phyloP scores from a whole-genome alignment of 768 basidiomycete species.

The Phaeotremella skinneri region DNA sequence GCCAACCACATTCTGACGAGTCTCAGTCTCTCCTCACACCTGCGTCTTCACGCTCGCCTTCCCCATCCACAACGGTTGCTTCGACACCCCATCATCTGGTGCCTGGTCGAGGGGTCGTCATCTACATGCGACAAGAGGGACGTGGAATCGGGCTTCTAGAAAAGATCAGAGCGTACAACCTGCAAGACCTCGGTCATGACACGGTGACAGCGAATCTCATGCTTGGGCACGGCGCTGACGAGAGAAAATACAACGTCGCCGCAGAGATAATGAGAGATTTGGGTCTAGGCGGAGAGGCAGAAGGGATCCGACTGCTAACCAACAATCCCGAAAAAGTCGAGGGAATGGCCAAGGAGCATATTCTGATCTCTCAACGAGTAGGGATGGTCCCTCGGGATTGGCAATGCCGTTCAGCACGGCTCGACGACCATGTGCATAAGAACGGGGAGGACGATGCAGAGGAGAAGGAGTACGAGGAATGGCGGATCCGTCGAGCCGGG shows the following conservation, averaged over 20 bases:
- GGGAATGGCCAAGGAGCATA: slow-evolving; percentile 78
- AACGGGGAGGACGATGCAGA: slow-evolving; percentile 22
- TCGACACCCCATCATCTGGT: slow-evolving; percentile 54
- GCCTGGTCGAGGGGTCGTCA: slow-evolving; percentile 83
- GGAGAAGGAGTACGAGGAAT: slow-evolving; percentile 45
- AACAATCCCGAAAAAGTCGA: slow-evolving; percentile 98
- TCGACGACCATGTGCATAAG: slow-evolving; percentile 15
- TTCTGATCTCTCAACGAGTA: slow-evolving; percentile 76
- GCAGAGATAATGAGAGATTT: slow-evolving; percentile 85
- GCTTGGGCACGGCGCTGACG: slow-evolving; percentile 91
- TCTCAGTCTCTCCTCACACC: slow-evolving; percentile 18
- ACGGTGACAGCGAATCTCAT: slow-evolving; percentile 97
- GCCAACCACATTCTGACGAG: neutral
- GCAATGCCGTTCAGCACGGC: slow-evolving; percentile 52
- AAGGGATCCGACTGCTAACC: slow-evolving; percentile 74
- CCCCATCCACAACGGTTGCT: slow-evolving; percentile 53
- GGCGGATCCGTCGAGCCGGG: slow-evolving; percentile 58
- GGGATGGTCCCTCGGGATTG: slow-evolving; percentile 93
- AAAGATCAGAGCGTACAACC: slow-evolving; percentile 94
- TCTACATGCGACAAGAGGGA: slow-evolving; percentile 96
- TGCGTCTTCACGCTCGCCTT: slow-evolving; percentile 69
- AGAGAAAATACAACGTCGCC: slow-evolving; percentile 88
- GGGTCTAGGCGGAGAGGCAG: slow-evolving; percentile 61
- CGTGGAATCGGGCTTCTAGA: slow-evolving; percentile 93
- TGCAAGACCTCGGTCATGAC: slow-evolving; percentile 96